Evolutionary conservation across 305 asterid species (phyloP).

Genomic region (Fraxinus greggii): DNA sequence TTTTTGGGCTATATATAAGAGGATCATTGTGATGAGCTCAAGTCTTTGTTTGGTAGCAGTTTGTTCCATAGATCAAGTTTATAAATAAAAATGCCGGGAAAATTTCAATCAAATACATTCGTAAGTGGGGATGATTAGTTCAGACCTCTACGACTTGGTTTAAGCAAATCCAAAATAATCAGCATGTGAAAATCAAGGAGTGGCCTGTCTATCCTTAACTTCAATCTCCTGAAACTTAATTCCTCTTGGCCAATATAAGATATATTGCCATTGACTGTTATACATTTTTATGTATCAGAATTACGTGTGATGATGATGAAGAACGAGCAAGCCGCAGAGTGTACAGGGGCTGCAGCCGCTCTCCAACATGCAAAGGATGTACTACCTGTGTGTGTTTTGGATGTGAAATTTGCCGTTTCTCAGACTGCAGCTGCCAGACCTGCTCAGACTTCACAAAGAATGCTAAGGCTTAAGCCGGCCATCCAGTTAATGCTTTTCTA

Average conservation of each 20-base stretch:
- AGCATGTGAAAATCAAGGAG: neutral
- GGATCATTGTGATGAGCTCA: neutral
- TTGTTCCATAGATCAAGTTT: neutral
- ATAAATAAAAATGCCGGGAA: neutral
- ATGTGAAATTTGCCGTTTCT: slow-evolving; percentile 44
- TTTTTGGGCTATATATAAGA: neutral
- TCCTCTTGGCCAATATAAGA: neutral
- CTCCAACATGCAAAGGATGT: slow-evolving; percentile 55
- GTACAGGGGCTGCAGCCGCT: slow-evolving; percentile 44
- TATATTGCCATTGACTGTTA: neutral
- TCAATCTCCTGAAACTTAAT: neutral
- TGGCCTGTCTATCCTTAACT: neutral
- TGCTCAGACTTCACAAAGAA: slow-evolving; percentile 50
- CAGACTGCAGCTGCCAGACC: slow-evolving; percentile 56
- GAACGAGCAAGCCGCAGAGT: slow-evolving; percentile 53
- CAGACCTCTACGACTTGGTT: neutral
- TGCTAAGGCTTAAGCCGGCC: slow-evolving; percentile 29
- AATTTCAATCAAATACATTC: neutral
- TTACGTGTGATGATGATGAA: slow-evolving; percentile 47
- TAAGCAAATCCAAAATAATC: neutral
- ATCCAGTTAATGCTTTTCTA: neutral
- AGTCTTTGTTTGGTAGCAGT: neutral
- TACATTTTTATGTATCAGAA: slow-evolving; percentile 24
- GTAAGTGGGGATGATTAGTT: neutral
- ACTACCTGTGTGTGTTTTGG: slow-evolving; percentile 55